Evolutionary conservation across 1,284 basidiomycete genomes (phyloP).

Genomic region (Wolfiporia cocos): DNA sequence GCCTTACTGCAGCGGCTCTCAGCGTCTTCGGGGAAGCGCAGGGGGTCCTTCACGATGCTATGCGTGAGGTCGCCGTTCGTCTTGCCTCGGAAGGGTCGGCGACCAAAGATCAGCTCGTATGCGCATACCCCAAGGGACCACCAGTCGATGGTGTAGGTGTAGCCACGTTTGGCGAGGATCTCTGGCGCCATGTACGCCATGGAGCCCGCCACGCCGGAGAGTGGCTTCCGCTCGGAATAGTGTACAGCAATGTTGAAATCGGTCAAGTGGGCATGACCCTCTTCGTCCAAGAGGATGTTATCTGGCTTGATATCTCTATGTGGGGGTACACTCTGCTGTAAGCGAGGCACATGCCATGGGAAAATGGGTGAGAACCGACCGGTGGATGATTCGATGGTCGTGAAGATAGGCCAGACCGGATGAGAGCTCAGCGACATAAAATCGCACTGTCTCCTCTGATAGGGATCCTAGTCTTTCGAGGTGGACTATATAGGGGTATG

Average conservation of each 20-base stretch:
- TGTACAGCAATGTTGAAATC: constrained; percentile 99
- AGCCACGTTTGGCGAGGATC: constrained; percentile 79
- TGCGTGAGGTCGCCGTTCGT: constrained; percentile 88
- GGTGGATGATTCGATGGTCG: constrained; percentile 90
- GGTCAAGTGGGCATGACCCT: constrained; percentile 93
- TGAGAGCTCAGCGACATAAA: constrained; percentile 88
- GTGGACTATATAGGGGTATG: constrained; percentile 60
- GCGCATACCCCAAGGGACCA: constrained; percentile 94
- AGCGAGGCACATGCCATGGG: neutral
- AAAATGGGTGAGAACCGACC: constrained; percentile 59
- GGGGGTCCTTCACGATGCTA: constrained; percentile 73
- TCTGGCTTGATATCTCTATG: constrained; percentile 92
- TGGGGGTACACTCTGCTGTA: neutral
- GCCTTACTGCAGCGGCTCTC: constrained; percentile 62
- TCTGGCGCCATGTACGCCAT: constrained; percentile 99
- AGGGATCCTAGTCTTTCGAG: constrained; percentile 84
- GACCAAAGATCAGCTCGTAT: constrained; percentile 89
- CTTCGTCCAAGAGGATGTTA: constrained; percentile 94
- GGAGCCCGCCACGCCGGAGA: constrained; percentile 95
- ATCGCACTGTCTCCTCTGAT: constrained; percentile 81
- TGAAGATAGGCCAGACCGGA: constrained; percentile 91
- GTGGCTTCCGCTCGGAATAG: constrained; percentile 75
- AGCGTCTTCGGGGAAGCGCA: constrained; percentile 76
- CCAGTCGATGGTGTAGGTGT: constrained; percentile 92
- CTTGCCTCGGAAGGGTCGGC: constrained; percentile 87